Evolutionary conservation across 306 rosid species (phyloP), one percentile per base, ranked within the genome.

Genomic region (Boehmeria nivea): DNA sequence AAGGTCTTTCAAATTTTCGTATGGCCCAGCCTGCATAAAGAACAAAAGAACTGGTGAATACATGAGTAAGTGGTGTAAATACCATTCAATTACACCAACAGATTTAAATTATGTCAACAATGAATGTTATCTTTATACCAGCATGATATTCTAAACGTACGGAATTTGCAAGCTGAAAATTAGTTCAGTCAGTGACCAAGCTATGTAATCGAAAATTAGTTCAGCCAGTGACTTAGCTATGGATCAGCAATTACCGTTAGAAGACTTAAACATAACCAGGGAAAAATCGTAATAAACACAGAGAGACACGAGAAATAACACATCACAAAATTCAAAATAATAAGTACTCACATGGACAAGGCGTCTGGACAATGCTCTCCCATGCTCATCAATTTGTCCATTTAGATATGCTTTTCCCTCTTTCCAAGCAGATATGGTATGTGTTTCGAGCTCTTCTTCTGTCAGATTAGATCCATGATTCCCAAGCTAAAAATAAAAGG

Each of bases 381-480:
- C 86, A 27, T 62, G 87, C 21, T 73, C 82, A 74, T 81, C 84
- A 60, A 79, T 74, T 63, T 78, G 85, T 51, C 84, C 82, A 43
- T 68, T 79, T 27, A 86, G 73, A 80, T 83, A 81, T 24, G 80
- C 78, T 61, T 91, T 91, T 63, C 89, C 96, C 64, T 81, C 95
- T 78, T 91, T 91, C 99, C 99, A 91, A 67, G 99, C 96, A 22
- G 96, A 80, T 76, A 91, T 82, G 16, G 95, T 82, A 73, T 91
- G 99, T 34, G 99, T 87, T 79, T 93, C 99, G 66, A 93, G 99
- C 77, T 93, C 99, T 72, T 93, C 96, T 66, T 93, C 95, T 6
- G 99, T 87, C 63, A 93, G 81, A 76, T 85, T 93, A 58, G 99
- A 87, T 27, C 96, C 96, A 51, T 76, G 89, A 79, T 78, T 93